Evolutionary conservation across 2,329 filamentous ascomycete species (phyloP).

Genomic region (Penicillium sp.): DNA sequence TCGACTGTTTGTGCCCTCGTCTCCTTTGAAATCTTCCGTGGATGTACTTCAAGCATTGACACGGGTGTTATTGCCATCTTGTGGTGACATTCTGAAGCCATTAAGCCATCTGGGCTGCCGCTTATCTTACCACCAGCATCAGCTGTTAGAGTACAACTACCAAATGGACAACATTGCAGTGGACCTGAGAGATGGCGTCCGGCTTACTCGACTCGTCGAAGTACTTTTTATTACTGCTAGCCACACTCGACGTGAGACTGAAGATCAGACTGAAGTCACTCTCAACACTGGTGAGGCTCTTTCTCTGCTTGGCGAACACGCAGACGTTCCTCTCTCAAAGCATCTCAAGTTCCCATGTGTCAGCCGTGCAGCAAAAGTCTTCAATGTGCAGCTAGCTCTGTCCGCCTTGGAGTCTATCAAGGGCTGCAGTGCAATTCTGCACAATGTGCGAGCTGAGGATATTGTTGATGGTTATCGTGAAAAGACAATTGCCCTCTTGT

Average conservation of each 20-base stretch:
- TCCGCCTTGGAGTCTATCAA: slow-evolving; percentile 50
- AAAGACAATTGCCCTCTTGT: slow-evolving; percentile 62
- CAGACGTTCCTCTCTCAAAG: slow-evolving; percentile 53
- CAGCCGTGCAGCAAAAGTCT: slow-evolving; percentile 56
- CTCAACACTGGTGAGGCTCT: slow-evolving; percentile 48
- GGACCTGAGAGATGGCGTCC: slow-evolving; percentile 62
- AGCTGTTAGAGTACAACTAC: slow-evolving; percentile 60
- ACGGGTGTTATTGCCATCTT: slow-evolving; percentile 57
- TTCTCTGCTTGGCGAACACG: slow-evolving; percentile 33
- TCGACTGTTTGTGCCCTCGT: slow-evolving; percentile 54
- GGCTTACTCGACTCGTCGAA: slow-evolving; percentile 61
- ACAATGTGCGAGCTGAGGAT: slow-evolving; percentile 54
- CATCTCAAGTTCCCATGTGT: slow-evolving; percentile 60
- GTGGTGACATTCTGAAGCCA: slow-evolving; percentile 57
- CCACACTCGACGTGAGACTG: slow-evolving; percentile 27
- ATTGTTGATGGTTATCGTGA: slow-evolving; percentile 66
- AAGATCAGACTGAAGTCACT: slow-evolving; percentile 46
- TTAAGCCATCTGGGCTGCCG: slow-evolving; percentile 59
- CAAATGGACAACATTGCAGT: slow-evolving; percentile 60
- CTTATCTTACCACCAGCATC: slow-evolving; percentile 56
- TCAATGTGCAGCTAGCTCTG: slow-evolving; percentile 61
- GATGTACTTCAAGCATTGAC: slow-evolving; percentile 54
- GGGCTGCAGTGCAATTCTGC: slow-evolving; percentile 42
- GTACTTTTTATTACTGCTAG: slow-evolving; percentile 51
- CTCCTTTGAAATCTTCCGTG: slow-evolving; percentile 57